Evolutionary conservation across 768 basidiomycete genomes (phyloP).

Genomic region (Holtermanniella nyarrowii): DNA sequence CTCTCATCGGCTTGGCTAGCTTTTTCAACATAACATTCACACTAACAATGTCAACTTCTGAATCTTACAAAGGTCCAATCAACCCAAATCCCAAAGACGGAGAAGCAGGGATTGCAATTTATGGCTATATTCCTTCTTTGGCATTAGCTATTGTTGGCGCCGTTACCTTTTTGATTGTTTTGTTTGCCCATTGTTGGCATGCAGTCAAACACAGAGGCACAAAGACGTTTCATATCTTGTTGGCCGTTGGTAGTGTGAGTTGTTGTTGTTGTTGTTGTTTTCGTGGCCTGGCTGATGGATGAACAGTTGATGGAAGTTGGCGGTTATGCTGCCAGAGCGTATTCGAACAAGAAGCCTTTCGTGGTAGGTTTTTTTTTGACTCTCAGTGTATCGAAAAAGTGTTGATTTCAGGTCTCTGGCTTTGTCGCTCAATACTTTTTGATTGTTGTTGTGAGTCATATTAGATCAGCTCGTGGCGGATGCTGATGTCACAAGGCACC

Average conservation of each 20-base stretch:
- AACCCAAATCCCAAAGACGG: slow-evolving; percentile 26
- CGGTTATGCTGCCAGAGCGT: slow-evolving; percentile 34
- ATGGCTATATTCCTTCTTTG: slow-evolving; percentile 28
- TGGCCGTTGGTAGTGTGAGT: slow-evolving; percentile 34
- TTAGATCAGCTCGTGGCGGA: neutral
- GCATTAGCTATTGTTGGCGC: slow-evolving; percentile 26
- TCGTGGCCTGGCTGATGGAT: neutral
- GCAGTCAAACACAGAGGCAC: slow-evolving; percentile 12
- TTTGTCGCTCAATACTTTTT: slow-evolving; percentile 40
- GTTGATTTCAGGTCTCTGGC: slow-evolving; percentile 5
- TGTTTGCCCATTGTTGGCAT: slow-evolving; percentile 16
- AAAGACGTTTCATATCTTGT: slow-evolving; percentile 31
- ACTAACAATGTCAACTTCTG: too few species aligned
- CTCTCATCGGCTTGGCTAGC: too few species aligned
- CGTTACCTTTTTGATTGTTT: slow-evolving; percentile 26
- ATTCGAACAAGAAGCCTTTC: slow-evolving; percentile 28
- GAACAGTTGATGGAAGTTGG: slow-evolving; percentile 37
- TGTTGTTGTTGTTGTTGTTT: neutral
- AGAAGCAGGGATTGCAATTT: slow-evolving; percentile 33
- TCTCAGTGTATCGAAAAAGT: neutral
- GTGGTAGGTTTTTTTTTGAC: neutral
- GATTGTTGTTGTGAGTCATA: slow-evolving; percentile 30
- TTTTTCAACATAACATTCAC: too few species aligned
- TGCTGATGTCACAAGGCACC: slow-evolving; percentile 22
- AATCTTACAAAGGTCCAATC: slow-evolving; percentile 20